Evolutionary conservation across 371 early-diverging fungal species (phyloP).

Genomic region (Coemansia sp.): DNA sequence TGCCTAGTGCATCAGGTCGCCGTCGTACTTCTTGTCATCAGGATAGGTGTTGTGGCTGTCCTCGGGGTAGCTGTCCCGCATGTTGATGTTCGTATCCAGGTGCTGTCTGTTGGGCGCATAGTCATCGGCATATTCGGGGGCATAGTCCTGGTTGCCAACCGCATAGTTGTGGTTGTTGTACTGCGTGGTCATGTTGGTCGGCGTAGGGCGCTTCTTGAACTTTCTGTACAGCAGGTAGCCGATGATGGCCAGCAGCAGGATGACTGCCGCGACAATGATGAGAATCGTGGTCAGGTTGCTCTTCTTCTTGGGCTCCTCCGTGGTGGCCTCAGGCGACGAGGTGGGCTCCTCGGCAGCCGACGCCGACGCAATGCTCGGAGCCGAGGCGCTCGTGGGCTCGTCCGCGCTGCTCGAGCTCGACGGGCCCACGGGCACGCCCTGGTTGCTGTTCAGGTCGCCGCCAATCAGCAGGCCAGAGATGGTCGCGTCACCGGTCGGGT

Average conservation of each 20-base stretch:
- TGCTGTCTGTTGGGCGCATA: constrained; percentile 10
- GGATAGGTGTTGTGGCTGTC: not conserved
- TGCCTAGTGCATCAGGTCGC: not conserved
- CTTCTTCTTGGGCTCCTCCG: constrained; percentile 10
- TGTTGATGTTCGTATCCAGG: constrained; percentile 6
- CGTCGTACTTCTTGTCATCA: not conserved
- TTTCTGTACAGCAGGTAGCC: constrained; percentile 24
- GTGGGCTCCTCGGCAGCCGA: not conserved
- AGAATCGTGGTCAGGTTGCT: constrained; percentile 17
- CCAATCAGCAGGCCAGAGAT: constrained; percentile 20
- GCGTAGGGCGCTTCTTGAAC: constrained; percentile 16
- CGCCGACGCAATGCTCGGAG: not conserved
- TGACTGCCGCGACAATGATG: constrained; percentile 21
- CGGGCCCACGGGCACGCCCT: constrained; percentile 1
- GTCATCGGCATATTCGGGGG: constrained; percentile 7
- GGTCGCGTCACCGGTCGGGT: constrained; percentile 8
- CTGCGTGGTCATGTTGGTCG: constrained; percentile 12
- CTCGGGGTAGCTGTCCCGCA: not conserved
- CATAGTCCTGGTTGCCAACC: constrained; percentile 5
- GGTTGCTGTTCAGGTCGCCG: constrained; percentile 27
- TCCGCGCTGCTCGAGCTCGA: not conserved
- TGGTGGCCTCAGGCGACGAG: not conserved
- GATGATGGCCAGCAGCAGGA: constrained; percentile 15
- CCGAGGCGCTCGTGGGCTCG: not conserved
- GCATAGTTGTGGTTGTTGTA: constrained; percentile 16